These are phyloP conservation scores for Ambrosia hybrid DNA, from an alignment of 140 eudicot species.

Conservation along the genomic window DNA sequence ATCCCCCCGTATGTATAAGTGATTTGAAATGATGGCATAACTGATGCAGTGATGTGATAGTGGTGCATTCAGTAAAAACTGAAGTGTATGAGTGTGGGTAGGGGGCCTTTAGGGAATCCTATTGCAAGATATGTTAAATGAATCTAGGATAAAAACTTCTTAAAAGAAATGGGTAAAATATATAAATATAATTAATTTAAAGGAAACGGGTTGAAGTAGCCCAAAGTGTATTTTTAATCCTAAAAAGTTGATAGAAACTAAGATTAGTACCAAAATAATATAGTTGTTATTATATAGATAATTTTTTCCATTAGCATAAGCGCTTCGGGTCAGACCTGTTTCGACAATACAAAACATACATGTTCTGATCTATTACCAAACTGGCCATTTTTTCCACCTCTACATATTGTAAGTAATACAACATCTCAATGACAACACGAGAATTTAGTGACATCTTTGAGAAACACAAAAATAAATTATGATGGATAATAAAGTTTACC, in stretches of 20 bases:
- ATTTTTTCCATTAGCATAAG: background rate
- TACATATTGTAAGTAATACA: background rate
- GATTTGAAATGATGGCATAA: no score
- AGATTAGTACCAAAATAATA: no score
- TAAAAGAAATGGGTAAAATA: background rate
- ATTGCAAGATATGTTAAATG: slow-evolving; percentile 9
- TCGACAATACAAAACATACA: background rate
- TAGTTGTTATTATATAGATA: background rate
- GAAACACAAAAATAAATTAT: background rate
- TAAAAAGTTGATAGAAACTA: background rate
- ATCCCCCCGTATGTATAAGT: no score
- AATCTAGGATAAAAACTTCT: background rate
- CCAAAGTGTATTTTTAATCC: background rate
- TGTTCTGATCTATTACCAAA: background rate
- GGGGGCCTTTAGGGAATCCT: no score
- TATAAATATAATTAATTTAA: background rate
- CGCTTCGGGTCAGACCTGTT: background rate
- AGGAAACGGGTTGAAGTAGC: background rate
- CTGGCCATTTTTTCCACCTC: background rate
- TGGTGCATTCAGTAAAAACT: no score
- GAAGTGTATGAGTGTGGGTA: no score
- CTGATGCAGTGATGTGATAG: no score
- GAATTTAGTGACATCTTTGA: slow-evolving; percentile 3
- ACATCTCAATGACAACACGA: background rate
- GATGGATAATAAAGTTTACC: slow-evolving; percentile 48